A percentile compares a stretch with the other conserved stretches of the same genome.
Conservation (phyloP, 306 rosid genomes). For the Urtica urens region DNA sequence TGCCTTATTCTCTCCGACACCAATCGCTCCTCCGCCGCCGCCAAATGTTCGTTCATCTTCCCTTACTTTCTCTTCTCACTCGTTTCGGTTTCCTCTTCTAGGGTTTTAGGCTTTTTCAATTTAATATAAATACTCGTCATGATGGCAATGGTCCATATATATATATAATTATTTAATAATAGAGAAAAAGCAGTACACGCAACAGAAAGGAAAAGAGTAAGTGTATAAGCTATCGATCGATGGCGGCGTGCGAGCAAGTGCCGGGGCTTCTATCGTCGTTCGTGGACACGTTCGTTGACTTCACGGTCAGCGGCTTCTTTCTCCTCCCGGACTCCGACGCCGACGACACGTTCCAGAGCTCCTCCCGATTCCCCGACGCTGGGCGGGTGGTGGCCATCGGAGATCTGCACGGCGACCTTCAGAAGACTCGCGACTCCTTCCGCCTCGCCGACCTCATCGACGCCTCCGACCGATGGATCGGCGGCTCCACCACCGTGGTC, state of each 20-base stretch:
- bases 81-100: neutral
- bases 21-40: constrained; percentile 64
- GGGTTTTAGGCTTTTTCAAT: constrained; percentile 1
- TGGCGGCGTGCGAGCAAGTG: constrained; percentile 42
- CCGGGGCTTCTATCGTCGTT: constrained; percentile 60
- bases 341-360: neutral
- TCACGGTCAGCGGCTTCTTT: constrained; percentile 74
- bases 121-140: no score
- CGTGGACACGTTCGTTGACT: constrained; percentile 81
- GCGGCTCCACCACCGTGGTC: constrained; percentile 71
- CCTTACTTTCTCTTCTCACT: no score
- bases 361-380: constrained; percentile 24
- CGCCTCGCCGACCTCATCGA: constrained; percentile 59
- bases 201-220: no score
- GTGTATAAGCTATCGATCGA: no score
- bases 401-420: constrained; percentile 88
- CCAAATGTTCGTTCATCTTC: constrained; percentile 31
- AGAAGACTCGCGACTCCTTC: constrained; percentile 57
- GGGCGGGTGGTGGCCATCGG: constrained; percentile 68
- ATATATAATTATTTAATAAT: no score
- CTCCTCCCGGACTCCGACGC: constrained; percentile 19
- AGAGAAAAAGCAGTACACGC: no score
- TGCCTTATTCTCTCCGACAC: constrained; percentile 60
- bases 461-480: constrained; percentile 45
- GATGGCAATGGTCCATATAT: no score